A percentile compares a stretch with the other conserved stretches of the same genome.
Conservation (phyloP, 2,329 filamentous ascomycete genomes). For the Phaeoacremonium minimum region DNA sequence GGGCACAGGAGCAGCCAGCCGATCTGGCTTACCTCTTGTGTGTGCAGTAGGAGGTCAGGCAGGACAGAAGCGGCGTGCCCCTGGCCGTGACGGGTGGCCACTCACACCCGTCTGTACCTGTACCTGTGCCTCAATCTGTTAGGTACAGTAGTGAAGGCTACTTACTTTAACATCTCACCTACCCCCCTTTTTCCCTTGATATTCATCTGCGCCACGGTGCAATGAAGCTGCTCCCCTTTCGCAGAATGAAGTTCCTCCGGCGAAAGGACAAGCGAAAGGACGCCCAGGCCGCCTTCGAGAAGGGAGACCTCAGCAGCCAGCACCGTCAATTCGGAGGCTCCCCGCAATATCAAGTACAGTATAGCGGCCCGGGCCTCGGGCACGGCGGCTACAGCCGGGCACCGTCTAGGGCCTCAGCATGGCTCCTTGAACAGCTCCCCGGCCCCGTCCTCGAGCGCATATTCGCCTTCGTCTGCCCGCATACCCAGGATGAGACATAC, state of each 20-base stretch:
- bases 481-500: constrained; percentile 72
- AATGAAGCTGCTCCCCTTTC: too few species aligned
- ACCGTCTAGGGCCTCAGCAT: constrained; percentile 35
- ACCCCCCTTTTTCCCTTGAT: too few species aligned
- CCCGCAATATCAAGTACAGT: constrained; percentile 2
- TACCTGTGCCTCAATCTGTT: too few species aligned
- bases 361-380: not conserved
- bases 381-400: constrained; percentile 6
- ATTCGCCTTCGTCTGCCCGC: constrained; percentile 79
- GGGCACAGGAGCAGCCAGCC: too few species aligned
- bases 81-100: too few species aligned
- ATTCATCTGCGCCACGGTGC: too few species aligned
- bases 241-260: constrained; percentile 26
- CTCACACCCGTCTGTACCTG: too few species aligned
- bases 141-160: too few species aligned
- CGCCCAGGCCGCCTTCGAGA: constrained; percentile 7
- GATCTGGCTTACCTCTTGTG: too few species aligned
- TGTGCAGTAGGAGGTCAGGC: too few species aligned
- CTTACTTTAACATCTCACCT: too few species aligned
- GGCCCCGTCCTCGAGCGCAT: constrained; percentile 69
- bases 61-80: too few species aligned
- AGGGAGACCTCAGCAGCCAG: constrained; percentile 12
- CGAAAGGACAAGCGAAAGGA: constrained; percentile 25
- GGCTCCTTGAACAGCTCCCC: constrained; percentile 53
- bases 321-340: constrained; percentile 17